Conservation (phyloP, 2,329 filamentous ascomycete genomes). For the Xylaria hypoxylon region DNA sequence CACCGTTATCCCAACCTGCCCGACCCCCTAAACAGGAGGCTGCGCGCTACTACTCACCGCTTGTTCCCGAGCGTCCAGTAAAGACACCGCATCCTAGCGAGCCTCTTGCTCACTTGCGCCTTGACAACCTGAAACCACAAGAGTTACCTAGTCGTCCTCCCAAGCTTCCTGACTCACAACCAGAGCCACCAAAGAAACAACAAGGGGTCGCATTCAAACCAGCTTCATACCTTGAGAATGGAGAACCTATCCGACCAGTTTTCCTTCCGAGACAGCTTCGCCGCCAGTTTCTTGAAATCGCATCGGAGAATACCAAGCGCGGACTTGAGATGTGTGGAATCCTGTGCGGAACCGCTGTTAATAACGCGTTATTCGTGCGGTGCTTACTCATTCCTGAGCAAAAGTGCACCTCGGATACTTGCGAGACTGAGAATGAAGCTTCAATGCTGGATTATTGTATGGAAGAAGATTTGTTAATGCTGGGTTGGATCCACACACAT, state of each 20-base stretch:
- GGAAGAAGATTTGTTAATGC: slow-evolving; percentile 81
- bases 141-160: slow-evolving; percentile 48
- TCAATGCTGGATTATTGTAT: slow-evolving; percentile 91
- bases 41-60: slow-evolving; percentile 24
- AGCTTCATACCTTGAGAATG: slow-evolving; percentile 89
- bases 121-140: slow-evolving; percentile 36
- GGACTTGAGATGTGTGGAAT: slow-evolving; percentile 97
- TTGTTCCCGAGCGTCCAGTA: slow-evolving; percentile 48
- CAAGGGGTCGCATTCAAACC: slow-evolving; percentile 82
- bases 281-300: slow-evolving; percentile 77
- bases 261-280: slow-evolving; percentile 86
- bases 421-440: slow-evolving; percentile 89
- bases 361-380: slow-evolving; percentile 92
- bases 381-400: slow-evolving; percentile 92
- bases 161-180: slow-evolving; percentile 45
- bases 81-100: slow-evolving; percentile 50
- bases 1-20: slow-evolving; percentile 50
- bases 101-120: slow-evolving; percentile 37
- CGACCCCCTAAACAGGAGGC: slow-evolving; percentile 54
- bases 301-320: slow-evolving; percentile 77
- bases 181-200: slow-evolving; percentile 56
- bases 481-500: slow-evolving; percentile 99
- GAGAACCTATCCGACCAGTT: slow-evolving; percentile 84
- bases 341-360: slow-evolving; percentile 88
- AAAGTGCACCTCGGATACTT: slow-evolving; percentile 89